phyloP scores from a whole-genome alignment of 1,284 basidiomycete genomes.

The Ceratobasidium sp. region DNA sequence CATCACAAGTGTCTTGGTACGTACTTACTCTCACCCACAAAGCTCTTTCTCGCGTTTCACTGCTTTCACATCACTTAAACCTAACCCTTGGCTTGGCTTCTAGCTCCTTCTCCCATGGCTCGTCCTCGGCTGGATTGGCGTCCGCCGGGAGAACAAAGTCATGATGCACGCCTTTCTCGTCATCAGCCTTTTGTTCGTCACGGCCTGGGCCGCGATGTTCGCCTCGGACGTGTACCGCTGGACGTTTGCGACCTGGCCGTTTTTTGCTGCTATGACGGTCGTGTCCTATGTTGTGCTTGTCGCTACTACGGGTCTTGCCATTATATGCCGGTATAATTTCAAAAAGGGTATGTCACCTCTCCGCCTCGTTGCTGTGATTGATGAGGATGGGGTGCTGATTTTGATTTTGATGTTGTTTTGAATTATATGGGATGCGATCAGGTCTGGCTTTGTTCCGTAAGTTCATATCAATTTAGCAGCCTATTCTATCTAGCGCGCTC shows the following conservation, averaged over 20 bases:
- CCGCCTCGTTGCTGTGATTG: background rate
- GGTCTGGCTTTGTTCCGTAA: slow-evolving; percentile 38
- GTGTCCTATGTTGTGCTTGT: slow-evolving; percentile 72
- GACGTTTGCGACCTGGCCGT: slow-evolving; percentile 55
- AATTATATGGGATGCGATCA: background rate
- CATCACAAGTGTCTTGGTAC: slow-evolving; percentile 63
- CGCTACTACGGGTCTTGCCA: slow-evolving; percentile 70
- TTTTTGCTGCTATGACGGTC: slow-evolving; percentile 76
- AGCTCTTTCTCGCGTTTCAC: background rate
- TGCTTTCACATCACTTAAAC: slow-evolving; percentile 15
- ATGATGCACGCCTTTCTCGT: slow-evolving; percentile 75
- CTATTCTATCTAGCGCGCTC: no score
- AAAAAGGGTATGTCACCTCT: slow-evolving; percentile 73
- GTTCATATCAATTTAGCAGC: background rate
- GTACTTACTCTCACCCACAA: background rate
- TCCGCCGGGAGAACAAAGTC: slow-evolving; percentile 74
- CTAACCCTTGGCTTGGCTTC: slow-evolving; percentile 6
- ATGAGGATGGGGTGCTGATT: background rate
- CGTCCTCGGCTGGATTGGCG: slow-evolving; percentile 79
- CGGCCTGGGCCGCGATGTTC: slow-evolving; percentile 78
- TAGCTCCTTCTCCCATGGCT: slow-evolving; percentile 80
- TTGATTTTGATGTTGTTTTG: background rate
- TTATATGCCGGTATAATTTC: slow-evolving; percentile 79
- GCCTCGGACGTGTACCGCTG: slow-evolving; percentile 53
- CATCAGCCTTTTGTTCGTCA: slow-evolving; percentile 72